phyloP scores from a whole-genome alignment of 139 green algal species.

The Coccomyxa sp. region DNA sequence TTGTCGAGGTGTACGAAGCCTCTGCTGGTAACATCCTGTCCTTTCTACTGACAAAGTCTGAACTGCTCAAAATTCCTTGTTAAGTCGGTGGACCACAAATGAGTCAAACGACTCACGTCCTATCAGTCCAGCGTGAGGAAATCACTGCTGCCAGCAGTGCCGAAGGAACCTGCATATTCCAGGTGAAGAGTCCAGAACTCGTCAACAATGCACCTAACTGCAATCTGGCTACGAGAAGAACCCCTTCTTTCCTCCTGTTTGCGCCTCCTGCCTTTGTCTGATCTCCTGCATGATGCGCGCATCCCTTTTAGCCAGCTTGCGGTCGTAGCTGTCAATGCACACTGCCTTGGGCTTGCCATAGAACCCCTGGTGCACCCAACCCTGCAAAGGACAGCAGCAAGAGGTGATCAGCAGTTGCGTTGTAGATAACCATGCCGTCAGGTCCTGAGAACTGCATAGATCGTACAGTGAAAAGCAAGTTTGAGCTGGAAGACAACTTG shows the following conservation, averaged over 20 bases:
- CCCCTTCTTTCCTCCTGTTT: not conserved
- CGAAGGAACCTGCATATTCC: too few relatives aligned
- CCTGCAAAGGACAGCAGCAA: not conserved
- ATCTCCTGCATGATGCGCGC: conserved; percentile 2
- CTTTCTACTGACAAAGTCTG: too few relatives aligned
- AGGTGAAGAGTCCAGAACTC: too few relatives aligned
- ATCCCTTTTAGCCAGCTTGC: conserved; percentile 8
- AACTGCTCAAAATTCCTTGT: too few relatives aligned
- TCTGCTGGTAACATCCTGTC: too few relatives aligned
- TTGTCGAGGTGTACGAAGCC: too few relatives aligned
- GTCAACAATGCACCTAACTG: too few relatives aligned
- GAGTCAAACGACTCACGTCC: too few relatives aligned
- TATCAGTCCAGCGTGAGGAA: too few relatives aligned
- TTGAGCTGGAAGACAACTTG: not conserved
- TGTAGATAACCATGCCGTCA: not conserved
- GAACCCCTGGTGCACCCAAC: conserved; percentile 20
- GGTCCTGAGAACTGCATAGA: not conserved
- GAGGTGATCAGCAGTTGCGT: not conserved
- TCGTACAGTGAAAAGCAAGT: not conserved
- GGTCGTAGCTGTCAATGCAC: conserved; percentile 20
- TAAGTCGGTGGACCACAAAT: too few relatives aligned
- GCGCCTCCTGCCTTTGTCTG: not conserved
- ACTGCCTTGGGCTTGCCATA: conserved; percentile 31
- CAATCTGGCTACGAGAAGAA: not conserved
- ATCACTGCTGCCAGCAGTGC: too few relatives aligned